These are phyloP conservation scores for Didymella pinodella DNA, from an alignment of 2,329 filamentous ascomycete species.

Conservation along the genomic window DNA sequence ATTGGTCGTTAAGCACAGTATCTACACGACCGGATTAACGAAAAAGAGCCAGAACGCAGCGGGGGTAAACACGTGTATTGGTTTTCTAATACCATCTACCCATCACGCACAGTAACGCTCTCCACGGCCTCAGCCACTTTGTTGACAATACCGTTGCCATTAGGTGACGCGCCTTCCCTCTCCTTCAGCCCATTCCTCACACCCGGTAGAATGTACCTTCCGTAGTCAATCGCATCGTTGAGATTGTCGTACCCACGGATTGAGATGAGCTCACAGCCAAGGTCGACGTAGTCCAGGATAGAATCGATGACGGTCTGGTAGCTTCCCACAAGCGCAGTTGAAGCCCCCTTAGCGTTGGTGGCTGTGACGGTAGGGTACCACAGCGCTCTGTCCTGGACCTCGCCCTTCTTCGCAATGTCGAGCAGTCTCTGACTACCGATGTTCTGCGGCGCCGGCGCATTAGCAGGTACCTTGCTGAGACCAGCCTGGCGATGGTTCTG, in stretches of 20 bases:
- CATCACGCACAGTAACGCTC: conserved; percentile 19
- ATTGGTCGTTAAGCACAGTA: too few relatives aligned
- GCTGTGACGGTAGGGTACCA: conserved; percentile 28
- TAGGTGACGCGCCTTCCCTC: conserved; percentile 9
- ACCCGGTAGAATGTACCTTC: conserved; percentile 24
- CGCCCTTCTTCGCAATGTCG: conserved; percentile 25
- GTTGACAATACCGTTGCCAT: conserved; percentile 13
- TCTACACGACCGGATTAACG: too few relatives aligned
- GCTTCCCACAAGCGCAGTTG: conserved; percentile 24
- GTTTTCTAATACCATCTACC: background rate
- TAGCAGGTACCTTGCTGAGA: conserved; percentile 9
- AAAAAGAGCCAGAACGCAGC: background rate
- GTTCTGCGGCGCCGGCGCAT: conserved; percentile 20
- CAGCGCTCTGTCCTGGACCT: conserved; percentile 25
- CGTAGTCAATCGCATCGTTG: conserved; percentile 27
- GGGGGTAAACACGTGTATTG: background rate
- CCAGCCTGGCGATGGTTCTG: conserved; percentile 51
- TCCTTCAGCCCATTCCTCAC: conserved; percentile 21
- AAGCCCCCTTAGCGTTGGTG: conserved; percentile 22
- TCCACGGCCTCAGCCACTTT: conserved; percentile 28
- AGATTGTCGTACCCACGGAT: conserved; percentile 29
- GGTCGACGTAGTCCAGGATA: conserved; percentile 26
- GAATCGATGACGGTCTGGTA: conserved; percentile 27
- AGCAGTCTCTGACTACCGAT: conserved; percentile 23
- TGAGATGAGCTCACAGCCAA: conserved; percentile 25